phyloP scores from a whole-genome alignment of 2,329 filamentous ascomycete genomes.

The Colletotrichum salicis region DNA sequence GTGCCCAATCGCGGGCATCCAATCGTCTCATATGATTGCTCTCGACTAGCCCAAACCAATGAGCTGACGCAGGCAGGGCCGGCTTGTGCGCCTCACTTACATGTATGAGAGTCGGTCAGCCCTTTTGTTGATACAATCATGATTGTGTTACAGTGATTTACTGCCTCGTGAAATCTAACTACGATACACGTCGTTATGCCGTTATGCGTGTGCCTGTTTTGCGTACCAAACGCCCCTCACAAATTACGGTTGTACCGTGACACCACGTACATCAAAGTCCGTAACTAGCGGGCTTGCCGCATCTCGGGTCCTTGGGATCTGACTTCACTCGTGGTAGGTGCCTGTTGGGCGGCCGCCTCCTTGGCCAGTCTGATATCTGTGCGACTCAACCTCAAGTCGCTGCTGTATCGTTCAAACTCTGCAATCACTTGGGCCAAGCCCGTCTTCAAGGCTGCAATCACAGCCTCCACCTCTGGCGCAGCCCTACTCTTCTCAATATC shows the following conservation, averaged over 20 bases:
- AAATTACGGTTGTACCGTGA: neutral
- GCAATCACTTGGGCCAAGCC: conserved; percentile 73
- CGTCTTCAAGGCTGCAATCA: conserved; percentile 72
- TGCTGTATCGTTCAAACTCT: conserved; percentile 79
- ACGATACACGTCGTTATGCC: conserved; percentile 30
- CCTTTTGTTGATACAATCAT: neutral
- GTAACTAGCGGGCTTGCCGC: conserved; percentile 40
- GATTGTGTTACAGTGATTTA: neutral
- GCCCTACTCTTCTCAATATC: conserved; percentile 71
- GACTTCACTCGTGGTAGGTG: conserved; percentile 28
- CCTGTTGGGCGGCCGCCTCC: conserved; percentile 63
- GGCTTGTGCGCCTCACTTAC: conserved; percentile 10
- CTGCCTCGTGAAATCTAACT: conserved; percentile 16
- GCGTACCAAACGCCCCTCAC: conserved; percentile 21
- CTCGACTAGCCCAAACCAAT: conserved; percentile 4
- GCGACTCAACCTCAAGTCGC: conserved; percentile 74
- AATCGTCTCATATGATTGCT: conserved; percentile 29
- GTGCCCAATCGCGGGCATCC: conserved; percentile 18
- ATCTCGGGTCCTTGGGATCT: conserved; percentile 41
- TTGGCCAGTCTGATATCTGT: conserved; percentile 79
- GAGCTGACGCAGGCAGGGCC: neutral
- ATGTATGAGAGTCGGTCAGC: conserved; percentile 25
- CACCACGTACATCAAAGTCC: conserved; percentile 3
- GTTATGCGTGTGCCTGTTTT: conserved; percentile 18
- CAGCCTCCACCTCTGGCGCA: conserved; percentile 74